These are phyloP conservation scores for Globisporangium solare DNA, from an alignment of 352 stramenopile species.

Conservation along the genomic window DNA sequence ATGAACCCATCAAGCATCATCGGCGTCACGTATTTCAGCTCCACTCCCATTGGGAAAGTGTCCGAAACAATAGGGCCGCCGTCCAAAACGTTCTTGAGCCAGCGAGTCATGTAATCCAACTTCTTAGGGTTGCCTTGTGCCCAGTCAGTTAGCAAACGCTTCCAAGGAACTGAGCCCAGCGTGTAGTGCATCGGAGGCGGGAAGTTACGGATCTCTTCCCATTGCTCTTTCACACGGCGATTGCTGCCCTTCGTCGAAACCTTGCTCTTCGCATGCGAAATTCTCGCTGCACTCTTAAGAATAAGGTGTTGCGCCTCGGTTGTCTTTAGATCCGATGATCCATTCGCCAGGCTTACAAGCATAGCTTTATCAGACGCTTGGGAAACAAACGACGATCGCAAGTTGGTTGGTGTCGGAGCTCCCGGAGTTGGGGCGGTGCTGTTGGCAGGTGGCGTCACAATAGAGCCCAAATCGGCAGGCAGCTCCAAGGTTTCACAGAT, in stretches of 20 bases:
- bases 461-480: conserved; percentile 39
- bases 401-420: background rate
- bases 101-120: conserved; percentile 88
- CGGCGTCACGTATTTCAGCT: conserved; percentile 87
- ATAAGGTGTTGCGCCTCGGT: conserved; percentile 64
- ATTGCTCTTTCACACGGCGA: conserved; percentile 83
- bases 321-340: conserved; percentile 39
- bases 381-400: conserved; percentile 11
- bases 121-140: conserved; percentile 87
- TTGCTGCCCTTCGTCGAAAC: conserved; percentile 70
- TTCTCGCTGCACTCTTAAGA: conserved; percentile 60
- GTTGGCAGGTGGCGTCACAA: conserved; percentile 16
- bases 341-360: conserved; percentile 8
- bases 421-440: conserved; percentile 11
- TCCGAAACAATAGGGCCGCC: conserved; percentile 81
- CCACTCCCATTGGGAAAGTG: conserved; percentile 83
- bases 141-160: conserved; percentile 83
- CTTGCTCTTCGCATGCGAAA: conserved; percentile 65
- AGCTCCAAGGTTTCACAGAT: conserved; percentile 76
- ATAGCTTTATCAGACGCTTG: conserved; percentile 15
- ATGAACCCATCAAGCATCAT: conserved; percentile 91
- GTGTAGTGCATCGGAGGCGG: conserved; percentile 80
- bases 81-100: conserved; percentile 87
- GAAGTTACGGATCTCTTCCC: conserved; percentile 87
- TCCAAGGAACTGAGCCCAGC: conserved; percentile 81